phyloP scores from a whole-genome alignment of 2,329 filamentous ascomycete species.

The Aspergillus pseudoglaucus region DNA sequence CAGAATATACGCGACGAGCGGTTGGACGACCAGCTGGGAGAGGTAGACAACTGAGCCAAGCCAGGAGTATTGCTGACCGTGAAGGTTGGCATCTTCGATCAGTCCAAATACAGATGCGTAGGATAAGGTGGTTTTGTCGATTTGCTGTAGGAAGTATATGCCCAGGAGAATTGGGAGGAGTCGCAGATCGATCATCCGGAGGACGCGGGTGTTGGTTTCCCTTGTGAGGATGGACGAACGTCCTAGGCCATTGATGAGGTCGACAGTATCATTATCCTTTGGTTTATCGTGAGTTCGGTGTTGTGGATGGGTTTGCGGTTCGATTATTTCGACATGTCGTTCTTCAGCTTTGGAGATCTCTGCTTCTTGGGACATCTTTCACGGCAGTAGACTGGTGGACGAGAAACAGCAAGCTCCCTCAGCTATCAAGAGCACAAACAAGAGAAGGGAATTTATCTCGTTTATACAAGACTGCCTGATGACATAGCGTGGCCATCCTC shows the following conservation, averaged over 20 bases:
- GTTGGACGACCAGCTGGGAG: conserved; percentile 50
- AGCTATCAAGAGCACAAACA: no score
- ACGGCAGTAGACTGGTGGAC: background rate
- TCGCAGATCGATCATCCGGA: conserved; percentile 46
- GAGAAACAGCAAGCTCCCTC: no score
- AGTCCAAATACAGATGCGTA: conserved; percentile 61
- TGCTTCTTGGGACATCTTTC: conserved; percentile 13
- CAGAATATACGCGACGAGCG: conserved; percentile 47
- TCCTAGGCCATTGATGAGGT: conserved; percentile 43
- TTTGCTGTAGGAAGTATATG: conserved; percentile 57
- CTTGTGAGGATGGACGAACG: conserved; percentile 45
- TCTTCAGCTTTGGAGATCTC: conserved; percentile 10
- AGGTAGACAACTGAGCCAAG: conserved; percentile 49
- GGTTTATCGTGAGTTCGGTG: background rate
- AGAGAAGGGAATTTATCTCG: no score
- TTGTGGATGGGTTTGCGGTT: conserved; percentile 3
- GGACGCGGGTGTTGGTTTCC: conserved; percentile 47
- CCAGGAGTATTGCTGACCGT: conserved; percentile 51
- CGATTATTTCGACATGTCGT: conserved; percentile 23
- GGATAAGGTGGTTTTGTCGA: conserved; percentile 56
- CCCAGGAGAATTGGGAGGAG: conserved; percentile 51
- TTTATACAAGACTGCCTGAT: no score
- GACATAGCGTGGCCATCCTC: no score
- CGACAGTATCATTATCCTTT: conserved; percentile 43
- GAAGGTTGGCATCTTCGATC: conserved; percentile 51